Evolutionary conservation across 177 flowering plant species (phyloP).

Genomic region (Telopea speciosissima): DNA sequence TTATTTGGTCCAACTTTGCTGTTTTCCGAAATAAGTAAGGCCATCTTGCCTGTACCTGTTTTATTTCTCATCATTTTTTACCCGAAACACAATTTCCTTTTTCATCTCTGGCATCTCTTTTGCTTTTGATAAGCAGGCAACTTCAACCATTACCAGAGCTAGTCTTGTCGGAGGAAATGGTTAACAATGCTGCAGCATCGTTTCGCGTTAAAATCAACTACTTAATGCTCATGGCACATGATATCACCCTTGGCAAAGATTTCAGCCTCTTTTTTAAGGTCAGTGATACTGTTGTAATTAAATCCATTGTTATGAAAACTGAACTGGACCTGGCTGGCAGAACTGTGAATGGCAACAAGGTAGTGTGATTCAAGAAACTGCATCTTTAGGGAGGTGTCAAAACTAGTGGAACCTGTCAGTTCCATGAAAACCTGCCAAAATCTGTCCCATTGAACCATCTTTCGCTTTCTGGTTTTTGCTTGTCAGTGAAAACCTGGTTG

Average conservation of each 20-base stretch:
- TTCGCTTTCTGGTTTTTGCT: too few relatives aligned
- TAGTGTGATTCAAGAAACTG: too few relatives aligned
- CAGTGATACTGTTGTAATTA: conserved; percentile 8
- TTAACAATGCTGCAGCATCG: conserved; percentile 76
- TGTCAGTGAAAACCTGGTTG: too few relatives aligned
- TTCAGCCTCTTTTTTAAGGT: conserved; percentile 86
- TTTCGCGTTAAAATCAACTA: conserved; percentile 81
- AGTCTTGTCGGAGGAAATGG: conserved; percentile 90
- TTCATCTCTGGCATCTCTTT: background rate
- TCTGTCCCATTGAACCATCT: too few relatives aligned
- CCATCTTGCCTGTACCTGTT: background rate
- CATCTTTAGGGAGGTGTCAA: too few relatives aligned
- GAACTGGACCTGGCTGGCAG: too few relatives aligned
- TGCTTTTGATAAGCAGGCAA: conserved; percentile 40
- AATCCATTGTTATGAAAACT: too few relatives aligned
- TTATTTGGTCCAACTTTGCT: conserved; percentile 59
- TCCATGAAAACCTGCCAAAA: too few relatives aligned
- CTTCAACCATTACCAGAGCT: conserved; percentile 62
- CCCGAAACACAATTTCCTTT: background rate
- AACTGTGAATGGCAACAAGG: too few relatives aligned
- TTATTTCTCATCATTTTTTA: background rate
- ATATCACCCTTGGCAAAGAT: conserved; percentile 90
- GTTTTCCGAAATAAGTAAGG: conserved; percentile 51
- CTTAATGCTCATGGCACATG: conserved; percentile 85
- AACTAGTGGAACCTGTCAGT: too few relatives aligned